Base-by-base conservation (phyloP, 2,329 filamentous ascomycete species). In the Clarireedia hainanense region DNA sequence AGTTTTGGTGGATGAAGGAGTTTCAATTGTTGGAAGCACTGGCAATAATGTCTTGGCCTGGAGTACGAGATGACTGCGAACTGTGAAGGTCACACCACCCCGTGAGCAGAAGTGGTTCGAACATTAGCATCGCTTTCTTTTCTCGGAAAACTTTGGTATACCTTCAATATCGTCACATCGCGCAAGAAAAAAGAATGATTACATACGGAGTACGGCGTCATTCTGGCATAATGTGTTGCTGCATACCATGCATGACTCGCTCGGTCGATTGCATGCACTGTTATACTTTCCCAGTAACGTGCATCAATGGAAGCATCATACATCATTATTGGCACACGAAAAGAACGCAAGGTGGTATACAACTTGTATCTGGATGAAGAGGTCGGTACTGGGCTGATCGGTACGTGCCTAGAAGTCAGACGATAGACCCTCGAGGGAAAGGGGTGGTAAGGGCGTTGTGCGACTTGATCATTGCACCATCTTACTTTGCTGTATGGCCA, bases 211-310 rank as follows among this genome's bases (percentile, higher is more conserved):
- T 37, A 48, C 43, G 46, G 43, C 34, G 51, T 53, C 26, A 42
- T 20, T 5, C 39, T 42, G n/a, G 39, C 39, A 46, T 46, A 26
- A 26, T 40, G 34, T 34, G 12, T 6, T 26, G 42, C 47, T 39
- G 47, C 55, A 46, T 9, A 45, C 12, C 23, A 40, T 57, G 57
- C 50, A 55, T 59, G 55, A 50, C 49, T 55, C 47, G 57, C 39
- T 50, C 55, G 57, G 51, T 37, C 49, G 48, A 39, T 43, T 59
- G 57, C 57, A 59, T 56, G n/a, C 47, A 42, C 39, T 55, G 56
- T 50, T 50, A 40, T 51, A 42, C 26, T 17, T 47, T 26, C 46
- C 47, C 46, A 48, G 36, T 55, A 59, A 58, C 56, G 47, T 59
- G 48, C 55, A 55, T 43, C 30, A 50, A 26, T 10, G 30, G 47